These are phyloP conservation scores for Apiospora koreana DNA, from an alignment of 2,329 filamentous ascomycete species.

Conservation along the genomic window DNA sequence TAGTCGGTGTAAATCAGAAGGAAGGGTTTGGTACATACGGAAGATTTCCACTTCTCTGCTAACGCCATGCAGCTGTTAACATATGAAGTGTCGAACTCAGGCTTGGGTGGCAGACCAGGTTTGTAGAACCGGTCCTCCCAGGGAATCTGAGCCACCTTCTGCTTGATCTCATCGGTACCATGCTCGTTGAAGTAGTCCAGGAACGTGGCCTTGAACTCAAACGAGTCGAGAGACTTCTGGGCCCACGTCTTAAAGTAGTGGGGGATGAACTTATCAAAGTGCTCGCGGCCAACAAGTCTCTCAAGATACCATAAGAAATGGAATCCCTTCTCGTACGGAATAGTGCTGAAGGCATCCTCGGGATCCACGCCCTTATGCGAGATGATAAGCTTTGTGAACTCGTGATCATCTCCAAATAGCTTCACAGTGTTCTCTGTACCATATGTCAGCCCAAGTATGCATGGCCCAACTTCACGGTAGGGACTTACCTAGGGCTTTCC, in stretches of 20 bases:
- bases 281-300: conserved; percentile 77
- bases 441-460: background rate
- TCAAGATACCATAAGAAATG: conserved; percentile 92
- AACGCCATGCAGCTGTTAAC: conserved; percentile 84
- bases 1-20: background rate
- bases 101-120: conserved; percentile 88
- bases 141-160: conserved; percentile 73
- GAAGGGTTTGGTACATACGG: conserved; percentile 37
- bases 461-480: background rate
- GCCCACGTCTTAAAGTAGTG: conserved; percentile 90
- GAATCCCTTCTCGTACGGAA: conserved; percentile 97
- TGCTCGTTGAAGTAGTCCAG: conserved; percentile 76
- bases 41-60: conserved; percentile 76
- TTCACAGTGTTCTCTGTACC: conserved; percentile 70
- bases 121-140: conserved; percentile 90
- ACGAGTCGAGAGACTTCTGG: conserved; percentile 85
- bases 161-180: conserved; percentile 62
- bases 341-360: conserved; percentile 89
- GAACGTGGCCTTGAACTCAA: conserved; percentile 89
- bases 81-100: conserved; percentile 84
- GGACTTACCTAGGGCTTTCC: conserved; percentile 72
- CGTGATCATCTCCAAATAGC: conserved; percentile 78
- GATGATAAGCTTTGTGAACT: conserved; percentile 89
- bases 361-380: conserved; percentile 89
- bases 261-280: conserved; percentile 94